Percentiles rank a stretch among this genome's conserved stretches.
phyloP scores from a whole-genome alignment of 371 early-diverging fungal species.

The Circinella minor region DNA sequence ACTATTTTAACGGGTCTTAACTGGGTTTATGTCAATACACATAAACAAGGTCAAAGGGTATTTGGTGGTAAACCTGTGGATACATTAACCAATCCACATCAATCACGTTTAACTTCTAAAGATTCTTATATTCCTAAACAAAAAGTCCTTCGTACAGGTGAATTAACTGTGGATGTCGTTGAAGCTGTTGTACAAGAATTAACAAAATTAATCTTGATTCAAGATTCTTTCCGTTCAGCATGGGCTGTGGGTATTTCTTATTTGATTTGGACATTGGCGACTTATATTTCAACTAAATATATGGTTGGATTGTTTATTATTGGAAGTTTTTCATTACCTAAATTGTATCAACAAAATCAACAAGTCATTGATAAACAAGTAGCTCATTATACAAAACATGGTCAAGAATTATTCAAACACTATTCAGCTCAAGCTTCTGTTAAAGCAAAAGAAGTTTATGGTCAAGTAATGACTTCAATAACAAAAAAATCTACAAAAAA shows the following conservation, averaged over 20 bases:
- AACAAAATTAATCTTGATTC: slow-evolving; percentile 55
- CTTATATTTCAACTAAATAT: slow-evolving; percentile 60
- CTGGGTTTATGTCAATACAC: slow-evolving; percentile 58
- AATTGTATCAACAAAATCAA: slow-evolving; percentile 59
- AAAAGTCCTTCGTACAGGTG: slow-evolving; percentile 38
- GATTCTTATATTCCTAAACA: slow-evolving; percentile 44
- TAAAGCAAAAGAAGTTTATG: slow-evolving; percentile 34
- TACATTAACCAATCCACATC: slow-evolving; percentile 7
- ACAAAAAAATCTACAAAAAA: slow-evolving; percentile 23
- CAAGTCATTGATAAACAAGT: slow-evolving; percentile 55
- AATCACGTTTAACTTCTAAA: slow-evolving; percentile 32
- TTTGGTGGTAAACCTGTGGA: slow-evolving; percentile 7
- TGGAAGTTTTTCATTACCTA: slow-evolving; percentile 54
- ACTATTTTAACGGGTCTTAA: slow-evolving; percentile 56
- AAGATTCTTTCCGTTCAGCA: slow-evolving; percentile 56
- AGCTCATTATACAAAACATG: slow-evolving; percentile 41
- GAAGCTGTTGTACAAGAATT: slow-evolving; percentile 53
- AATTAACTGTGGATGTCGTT: slow-evolving; percentile 50
- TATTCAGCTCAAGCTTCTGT: slow-evolving; percentile 38
- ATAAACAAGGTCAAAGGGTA: slow-evolving; percentile 26
- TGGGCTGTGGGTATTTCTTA: slow-evolving; percentile 53
- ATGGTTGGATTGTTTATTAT: slow-evolving; percentile 51
- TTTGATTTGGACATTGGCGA: slow-evolving; percentile 60
- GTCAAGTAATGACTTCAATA: slow-evolving; percentile 22
- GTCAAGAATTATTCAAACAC: slow-evolving; percentile 30